Base-by-base conservation (phyloP, 306 rosid genomes). In the Cotoneaster glaucophyllus region DNA sequence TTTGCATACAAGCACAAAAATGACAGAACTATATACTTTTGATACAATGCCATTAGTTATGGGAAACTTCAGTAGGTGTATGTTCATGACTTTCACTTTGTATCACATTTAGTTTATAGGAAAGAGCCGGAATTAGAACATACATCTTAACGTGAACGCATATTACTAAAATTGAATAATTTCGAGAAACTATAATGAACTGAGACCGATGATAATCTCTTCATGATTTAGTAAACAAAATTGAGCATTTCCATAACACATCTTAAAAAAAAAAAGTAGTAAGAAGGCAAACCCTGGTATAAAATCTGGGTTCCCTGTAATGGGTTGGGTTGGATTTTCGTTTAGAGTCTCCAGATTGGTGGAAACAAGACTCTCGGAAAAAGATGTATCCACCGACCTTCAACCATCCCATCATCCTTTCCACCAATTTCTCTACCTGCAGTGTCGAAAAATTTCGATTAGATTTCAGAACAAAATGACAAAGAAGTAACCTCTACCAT, bases 331-430 rank as follows among this genome's bases (percentile, higher is more conserved):
- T 95, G 84, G 84, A 86, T 71, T 92, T 89, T 77, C 99, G 82
- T 87, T 95, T 92, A 1, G 92, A 89, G 78, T 95, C 99, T 67
- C 99, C 99, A 39, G 99, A 95, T 85, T 89, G 99, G 75, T 95
- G 99, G 83, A 90, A 95, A 83, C 97, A 95, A 78, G 99, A 95
- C 76, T 95, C 99, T 77, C 99, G 83, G 59, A 95, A 95, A 85
- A 92, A 95, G 81, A 95, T 84, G 72, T 79, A 80, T 21, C 99
- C 99, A 57, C 85, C 97, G 64, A 88, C 96, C 86, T 86, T 92
- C 72, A 95, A 75, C 99, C 99, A 95, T 85, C 83, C 89, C 59
- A 92, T 82, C 97, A 92, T 92, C 76, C 90, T 88, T 77, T 75
- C 88, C 15, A 89, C 93, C 82, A 95, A 86, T 39, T 74, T 75